Conservation (phyloP, 2,329 filamentous ascomycete species). For the Clonostachys sp. region DNA sequence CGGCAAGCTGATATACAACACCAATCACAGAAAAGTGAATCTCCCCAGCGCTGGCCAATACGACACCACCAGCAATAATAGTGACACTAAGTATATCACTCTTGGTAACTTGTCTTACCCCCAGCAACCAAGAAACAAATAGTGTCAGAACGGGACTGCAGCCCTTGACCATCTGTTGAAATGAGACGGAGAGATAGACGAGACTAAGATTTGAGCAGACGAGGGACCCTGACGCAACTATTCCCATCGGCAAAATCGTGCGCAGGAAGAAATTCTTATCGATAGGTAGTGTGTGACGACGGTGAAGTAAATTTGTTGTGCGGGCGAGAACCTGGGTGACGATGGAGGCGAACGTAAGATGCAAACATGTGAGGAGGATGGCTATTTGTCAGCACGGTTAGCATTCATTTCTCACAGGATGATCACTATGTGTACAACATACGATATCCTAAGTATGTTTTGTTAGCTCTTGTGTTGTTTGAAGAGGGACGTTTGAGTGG, state of each 20-base stretch:
- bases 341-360: constrained; percentile 60
- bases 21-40: constrained; percentile 64
- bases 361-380: constrained; percentile 63
- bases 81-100: constrained; percentile 40
- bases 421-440: constrained; percentile 7
- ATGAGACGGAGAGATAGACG: constrained; percentile 62
- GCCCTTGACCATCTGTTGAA: constrained; percentile 70
- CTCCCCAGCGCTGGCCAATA: constrained; percentile 54
- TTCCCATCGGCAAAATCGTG: constrained; percentile 61
- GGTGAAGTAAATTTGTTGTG: constrained; percentile 59
- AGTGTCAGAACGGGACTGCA: constrained; percentile 64
- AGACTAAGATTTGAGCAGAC: constrained; percentile 65
- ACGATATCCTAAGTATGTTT: constrained; percentile 21
- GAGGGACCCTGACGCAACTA: constrained; percentile 62
- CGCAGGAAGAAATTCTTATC: constrained; percentile 55
- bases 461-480: constrained; percentile 13
- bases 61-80: constrained; percentile 48
- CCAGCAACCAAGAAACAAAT: constrained; percentile 55
- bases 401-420: not conserved
- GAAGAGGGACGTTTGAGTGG: not conserved
- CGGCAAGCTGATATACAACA: constrained; percentile 66
- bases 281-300: constrained; percentile 57
- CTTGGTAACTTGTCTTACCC: constrained; percentile 40
- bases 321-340: constrained; percentile 63
- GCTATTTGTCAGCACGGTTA: constrained; percentile 19